These are phyloP conservation scores for Plasmodium knowlesi DNA, from an alignment of 169 alveolate genomes.

Conservation along the genomic window DNA sequence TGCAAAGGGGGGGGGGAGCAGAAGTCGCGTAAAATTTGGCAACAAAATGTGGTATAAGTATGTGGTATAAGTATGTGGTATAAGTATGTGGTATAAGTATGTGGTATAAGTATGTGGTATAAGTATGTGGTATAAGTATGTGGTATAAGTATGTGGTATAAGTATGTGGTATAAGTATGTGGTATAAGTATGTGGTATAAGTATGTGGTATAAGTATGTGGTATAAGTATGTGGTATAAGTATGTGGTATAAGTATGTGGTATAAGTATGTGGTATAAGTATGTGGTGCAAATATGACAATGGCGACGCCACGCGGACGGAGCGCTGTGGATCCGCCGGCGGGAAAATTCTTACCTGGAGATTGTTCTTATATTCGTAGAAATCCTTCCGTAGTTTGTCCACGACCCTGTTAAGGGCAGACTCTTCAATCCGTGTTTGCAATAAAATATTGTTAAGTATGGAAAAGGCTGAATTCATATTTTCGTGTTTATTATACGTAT, in stretches of 20 bases:
- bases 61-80: neutral
- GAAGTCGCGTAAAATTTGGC: neutral
- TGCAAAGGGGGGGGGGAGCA: neutral
- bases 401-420: conserved; percentile 73
- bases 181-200: neutral
- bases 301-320: neutral
- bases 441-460: conserved; percentile 34
- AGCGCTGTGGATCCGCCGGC: neutral
- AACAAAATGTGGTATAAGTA: neutral
- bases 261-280: neutral
- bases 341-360: conserved; percentile 63
- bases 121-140: neutral
- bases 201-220: neutral
- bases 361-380: conserved; percentile 77
- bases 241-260: neutral
- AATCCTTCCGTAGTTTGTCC: conserved; percentile 82
- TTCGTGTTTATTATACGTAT: conserved; percentile 74
- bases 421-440: conserved; percentile 64
- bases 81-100: neutral
- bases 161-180: neutral
- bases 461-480: conserved; percentile 70
- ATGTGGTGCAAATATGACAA: no score
- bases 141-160: neutral
- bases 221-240: neutral
- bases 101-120: neutral